Evolutionary conservation across 805 yeast species (phyloP).

Genomic region (Wickerhamiella occidentalis): DNA sequence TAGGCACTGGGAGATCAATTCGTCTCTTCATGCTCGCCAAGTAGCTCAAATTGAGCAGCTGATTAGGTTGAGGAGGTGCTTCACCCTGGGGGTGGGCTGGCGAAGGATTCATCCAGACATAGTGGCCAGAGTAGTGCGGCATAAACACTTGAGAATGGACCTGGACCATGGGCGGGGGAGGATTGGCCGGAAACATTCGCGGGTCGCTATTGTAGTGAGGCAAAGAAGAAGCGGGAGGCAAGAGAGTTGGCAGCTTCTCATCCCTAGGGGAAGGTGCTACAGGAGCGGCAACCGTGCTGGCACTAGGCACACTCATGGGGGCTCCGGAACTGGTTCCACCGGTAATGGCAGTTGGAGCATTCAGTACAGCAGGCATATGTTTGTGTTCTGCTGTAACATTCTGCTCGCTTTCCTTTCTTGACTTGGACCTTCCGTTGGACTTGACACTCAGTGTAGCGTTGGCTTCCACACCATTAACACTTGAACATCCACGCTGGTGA

Average conservation of each 20-base stretch:
- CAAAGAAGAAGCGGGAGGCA: neutral
- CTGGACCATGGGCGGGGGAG: slow-evolving; percentile 7
- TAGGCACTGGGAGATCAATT: slow-evolving; percentile 6
- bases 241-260: neutral
- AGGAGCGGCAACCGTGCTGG: too few species aligned
- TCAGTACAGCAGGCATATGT: too few species aligned
- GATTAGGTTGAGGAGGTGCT: slow-evolving; percentile 7
- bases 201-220: neutral
- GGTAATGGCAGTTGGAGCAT: too few species aligned
- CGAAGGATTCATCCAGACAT: slow-evolving; percentile 5
- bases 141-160: slow-evolving; percentile 8
- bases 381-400: too few species aligned
- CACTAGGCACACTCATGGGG: too few species aligned
- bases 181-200: neutral
- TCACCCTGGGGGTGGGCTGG: neutral
- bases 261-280: neutral
- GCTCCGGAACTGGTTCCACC: too few species aligned
- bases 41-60: slow-evolving; percentile 7
- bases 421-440: too few species aligned
- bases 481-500: slow-evolving; percentile 11
- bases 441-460: too few species aligned
- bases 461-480: neutral
- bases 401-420: too few species aligned
- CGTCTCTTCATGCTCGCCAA: slow-evolving; percentile 8
- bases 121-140: slow-evolving; percentile 4